Evolutionary conservation across 1,284 basidiomycete species (phyloP).

Genomic region (Moniliophthora roreri): DNA sequence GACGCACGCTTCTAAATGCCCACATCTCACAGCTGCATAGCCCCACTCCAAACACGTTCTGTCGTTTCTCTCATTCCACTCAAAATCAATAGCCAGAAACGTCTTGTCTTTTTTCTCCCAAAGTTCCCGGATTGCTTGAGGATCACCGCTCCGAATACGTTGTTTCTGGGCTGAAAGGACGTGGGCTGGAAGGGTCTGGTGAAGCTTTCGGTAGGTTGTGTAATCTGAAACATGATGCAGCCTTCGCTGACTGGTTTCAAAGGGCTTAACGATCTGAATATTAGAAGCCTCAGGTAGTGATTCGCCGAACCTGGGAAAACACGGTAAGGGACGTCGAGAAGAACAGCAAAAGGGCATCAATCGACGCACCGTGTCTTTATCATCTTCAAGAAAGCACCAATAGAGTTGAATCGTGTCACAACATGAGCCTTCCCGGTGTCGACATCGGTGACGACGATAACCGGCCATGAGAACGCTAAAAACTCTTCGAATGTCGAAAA

Average conservation of each 20-base stretch:
- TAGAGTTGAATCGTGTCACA: constrained; percentile 69
- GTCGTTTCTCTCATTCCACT: constrained; percentile 77
- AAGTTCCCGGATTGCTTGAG: constrained; percentile 61
- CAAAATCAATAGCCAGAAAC: constrained; percentile 75
- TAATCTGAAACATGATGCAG: constrained; percentile 73
- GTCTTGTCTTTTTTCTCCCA: constrained; percentile 74
- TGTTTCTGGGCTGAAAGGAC: constrained; percentile 67
- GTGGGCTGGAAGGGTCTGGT: constrained; percentile 71
- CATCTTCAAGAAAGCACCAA: constrained; percentile 76
- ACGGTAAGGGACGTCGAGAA: constrained; percentile 1
- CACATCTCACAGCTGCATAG: constrained; percentile 76
- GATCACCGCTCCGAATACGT: constrained; percentile 70
- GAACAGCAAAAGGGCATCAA: no score
- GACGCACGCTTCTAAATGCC: constrained; percentile 70
- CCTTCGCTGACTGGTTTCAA: constrained; percentile 67
- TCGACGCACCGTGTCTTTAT: constrained; percentile 66
- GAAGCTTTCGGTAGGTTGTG: constrained; percentile 69
- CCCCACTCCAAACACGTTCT: constrained; percentile 76
- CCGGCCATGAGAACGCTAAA: constrained; percentile 83
- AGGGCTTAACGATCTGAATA: constrained; percentile 61
- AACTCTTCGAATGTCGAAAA: constrained; percentile 84
- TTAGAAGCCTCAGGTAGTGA: constrained; percentile 69
- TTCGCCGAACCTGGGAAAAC: constrained; percentile 61
- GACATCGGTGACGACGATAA: constrained; percentile 75
- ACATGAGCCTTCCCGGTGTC: constrained; percentile 77